These are phyloP conservation scores for peach (Prunus persica) DNA, from an alignment of 306 rosid species.

Conservation along the genomic window Prunus_persica_NCBIv2 NC_034012.1:12075001-12075500, in stretches of 20 bases:
- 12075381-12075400: not conserved
- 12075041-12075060: no score
- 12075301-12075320: conserved; percentile 35
- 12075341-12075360: conserved; percentile 31
- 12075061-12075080: not conserved
- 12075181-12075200: conserved; percentile 77
- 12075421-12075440: conserved; percentile 34
- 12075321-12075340: conserved; percentile 33
- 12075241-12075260: conserved; percentile 30
- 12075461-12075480: conserved; percentile 38
- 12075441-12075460: conserved; percentile 36
- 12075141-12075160: conserved; percentile 28
- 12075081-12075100: not conserved
- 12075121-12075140: conserved; percentile 16
- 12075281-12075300: conserved; percentile 29
- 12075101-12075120: not conserved
- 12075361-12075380: conserved; percentile 24
- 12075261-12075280: conserved; percentile 39
- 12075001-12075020: no score
- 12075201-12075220: conserved; percentile 45
- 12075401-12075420: conserved; percentile 42
- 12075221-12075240: conserved; percentile 35
- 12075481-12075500: not conserved
- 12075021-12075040: not conserved
- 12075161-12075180: conserved; percentile 60